Evolutionary conservation across 768 basidiomycete genomes (phyloP).

Genomic region (Tricholomella constricta): DNA sequence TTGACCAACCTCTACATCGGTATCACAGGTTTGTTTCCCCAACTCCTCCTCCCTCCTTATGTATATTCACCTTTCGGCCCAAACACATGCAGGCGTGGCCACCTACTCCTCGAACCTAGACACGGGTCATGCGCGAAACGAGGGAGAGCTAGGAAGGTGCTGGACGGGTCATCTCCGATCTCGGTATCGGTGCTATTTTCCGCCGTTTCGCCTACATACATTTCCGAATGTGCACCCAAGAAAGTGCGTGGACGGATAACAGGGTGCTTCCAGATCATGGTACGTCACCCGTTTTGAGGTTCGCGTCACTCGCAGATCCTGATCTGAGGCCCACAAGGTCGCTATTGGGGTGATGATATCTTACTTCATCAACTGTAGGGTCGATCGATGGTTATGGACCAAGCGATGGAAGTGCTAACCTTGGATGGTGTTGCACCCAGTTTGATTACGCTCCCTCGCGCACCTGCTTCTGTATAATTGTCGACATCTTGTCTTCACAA

Average conservation of each 20-base stretch:
- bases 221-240: conserved; percentile 87
- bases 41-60: no score
- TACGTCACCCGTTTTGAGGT: conserved; percentile 19
- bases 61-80: no score
- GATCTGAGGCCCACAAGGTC: conserved; percentile 33
- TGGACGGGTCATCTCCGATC: conserved; percentile 77
- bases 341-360: conserved; percentile 85
- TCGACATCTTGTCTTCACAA: no score
- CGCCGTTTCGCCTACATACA: conserved; percentile 81
- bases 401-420: neutral
- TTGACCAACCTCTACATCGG: no score
- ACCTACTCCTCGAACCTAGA: no score
- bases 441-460: no score
- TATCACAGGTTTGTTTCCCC: no score
- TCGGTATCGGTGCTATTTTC: conserved; percentile 85
- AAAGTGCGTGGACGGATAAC: conserved; percentile 85
- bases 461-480: no score
- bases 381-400: conserved; percentile 6
- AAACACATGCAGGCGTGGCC: no score
- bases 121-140: no score
- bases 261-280: conserved; percentile 86
- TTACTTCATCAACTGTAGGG: conserved; percentile 79
- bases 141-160: no score
- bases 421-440: conserved; percentile 63
- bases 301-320: neutral